A percentile compares a stretch with the other conserved stretches of the same genome.
Conservation (phyloP, 2,329 filamentous ascomycete genomes). For the Epichloe baconii region DNA sequence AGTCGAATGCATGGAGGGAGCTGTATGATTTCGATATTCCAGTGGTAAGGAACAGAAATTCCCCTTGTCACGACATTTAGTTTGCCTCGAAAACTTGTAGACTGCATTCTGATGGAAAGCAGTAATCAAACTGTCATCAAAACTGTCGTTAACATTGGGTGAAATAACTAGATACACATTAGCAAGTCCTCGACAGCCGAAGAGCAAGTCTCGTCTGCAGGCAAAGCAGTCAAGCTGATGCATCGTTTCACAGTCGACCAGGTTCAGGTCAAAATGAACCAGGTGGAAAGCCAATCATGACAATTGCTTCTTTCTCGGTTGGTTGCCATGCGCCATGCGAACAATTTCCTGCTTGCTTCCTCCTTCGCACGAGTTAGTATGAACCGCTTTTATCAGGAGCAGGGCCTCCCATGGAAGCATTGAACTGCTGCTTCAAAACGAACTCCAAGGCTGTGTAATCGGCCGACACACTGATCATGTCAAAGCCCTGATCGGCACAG, state of each 20-base stretch:
- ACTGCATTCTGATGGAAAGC: no score
- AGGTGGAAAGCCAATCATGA: constrained; percentile 25
- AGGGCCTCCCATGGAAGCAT: constrained; percentile 29
- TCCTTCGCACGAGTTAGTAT: constrained; percentile 20
- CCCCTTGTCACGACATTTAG: background rate
- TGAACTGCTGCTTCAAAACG: constrained; percentile 31
- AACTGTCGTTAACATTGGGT: background rate
- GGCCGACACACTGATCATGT: constrained; percentile 47
- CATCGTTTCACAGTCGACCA: constrained; percentile 59
- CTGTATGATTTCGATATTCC: constrained; percentile 74
- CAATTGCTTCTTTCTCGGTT: background rate
- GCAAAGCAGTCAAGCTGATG: constrained; percentile 59
- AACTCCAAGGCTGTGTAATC: constrained; percentile 40
- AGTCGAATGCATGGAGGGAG: constrained; percentile 52
- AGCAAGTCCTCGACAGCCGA: constrained; percentile 39
- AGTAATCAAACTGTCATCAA: background rate
- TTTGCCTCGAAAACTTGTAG: no score
- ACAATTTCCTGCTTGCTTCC: no score
- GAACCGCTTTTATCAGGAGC: constrained; percentile 24
- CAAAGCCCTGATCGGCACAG: constrained; percentile 44
- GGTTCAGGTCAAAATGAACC: constrained; percentile 56
- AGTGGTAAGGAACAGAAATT: constrained; percentile 39
- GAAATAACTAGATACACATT: constrained; percentile 41
- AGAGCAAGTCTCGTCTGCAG: constrained; percentile 40
- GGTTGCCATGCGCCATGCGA: background rate